Evolutionary conservation across 768 basidiomycete genomes (phyloP), one percentile per base, ranked within the genome.

Genomic region (Brasilioporus rufonigricans): DNA sequence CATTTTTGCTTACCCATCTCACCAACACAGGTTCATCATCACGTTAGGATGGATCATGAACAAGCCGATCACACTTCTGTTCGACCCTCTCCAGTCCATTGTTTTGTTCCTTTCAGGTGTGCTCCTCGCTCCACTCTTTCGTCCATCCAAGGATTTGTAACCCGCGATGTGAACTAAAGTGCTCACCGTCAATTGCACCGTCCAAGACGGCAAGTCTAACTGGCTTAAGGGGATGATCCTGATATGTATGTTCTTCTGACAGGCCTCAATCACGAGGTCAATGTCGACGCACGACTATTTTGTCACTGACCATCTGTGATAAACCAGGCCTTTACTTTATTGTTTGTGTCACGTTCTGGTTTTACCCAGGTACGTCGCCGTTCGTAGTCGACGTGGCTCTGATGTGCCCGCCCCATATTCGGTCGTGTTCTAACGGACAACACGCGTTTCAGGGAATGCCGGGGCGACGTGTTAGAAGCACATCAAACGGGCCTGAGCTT

Each of bases 211-310:
- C 13, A 89, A 84, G 65, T 90, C 87, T 26, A 96, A 95, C 69
- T 97, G 93, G 85, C 77, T 97, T n/a, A 93, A 96, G 70, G 92
- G 91, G 23, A 71, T 85, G 61, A 84, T 91, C 52, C 77, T 92
- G n/a, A 81, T 91, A 53, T 83, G 86, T 81, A 59, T 44, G 75
- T 62, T 26, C 10, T 16, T 35, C 21, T 32, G 21, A 10, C 29
- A 5, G n/a, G 5, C 12, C 4, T 13, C 16, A 32, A 32, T 11
- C 14, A 10, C 19, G 26, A 29, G 13, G n/a, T n/a, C n/a, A n/a
- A n/a, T n/a, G n/a, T n/a, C n/a, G n/a, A n/a, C n/a, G n/a, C n/a
- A 31, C 7, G 35, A 2, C 29, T 43, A 1, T 13, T 19, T 36
- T 41, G 3, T 1, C 53, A 12, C 41, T 58, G 31, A 56, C 39